Base-by-base conservation (phyloP, 768 basidiomycete genomes). In the Auricularia sp. region DNA sequence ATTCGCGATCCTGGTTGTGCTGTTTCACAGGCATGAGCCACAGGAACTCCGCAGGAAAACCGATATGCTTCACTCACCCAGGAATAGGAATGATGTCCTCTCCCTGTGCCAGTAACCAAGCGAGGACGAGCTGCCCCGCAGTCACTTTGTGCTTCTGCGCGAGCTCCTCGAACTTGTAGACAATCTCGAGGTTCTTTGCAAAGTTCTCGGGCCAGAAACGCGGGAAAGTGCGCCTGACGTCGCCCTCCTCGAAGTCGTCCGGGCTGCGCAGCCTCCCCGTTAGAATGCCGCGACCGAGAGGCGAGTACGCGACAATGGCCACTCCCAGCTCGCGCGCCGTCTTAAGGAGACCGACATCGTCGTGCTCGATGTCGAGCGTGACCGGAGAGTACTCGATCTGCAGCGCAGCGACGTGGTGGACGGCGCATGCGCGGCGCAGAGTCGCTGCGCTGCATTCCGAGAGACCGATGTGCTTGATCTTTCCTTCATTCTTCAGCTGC, bases 241-340 rank as follows among this genome's bases (percentile, higher is more conserved):
- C 76, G 23, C 62, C 70, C 6, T 68, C 70, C 2, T 68, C 64
- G 58, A 77, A 69, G 59, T 75, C 74, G 21, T 66, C 69, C 0
- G 66, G 69, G 33, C 66, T 66, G 58, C 64, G 61, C 67, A 33
- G 69, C 65, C 62, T 68, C 5, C 75, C 75, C 7, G 70, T 76
- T n/a, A 79, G 64, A 18, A 78, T 69, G 14, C 79, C 78, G 51
- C 75, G 71, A 2, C 76, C 75, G 16, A 76, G 67, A 7, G 76
- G 76, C 23, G 70, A 70, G 44, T 77, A 77, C 14, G 72, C 72
- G 3, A 77, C 74, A 42, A 77, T 62, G 18, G 70, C 69, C 3
- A 76, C 71, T 2, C 76, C 75, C 21, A 70, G 64, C 66, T 74
- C 74, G 39, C 69, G 29, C 21, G 70, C 71, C 11, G 71, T 67